These are phyloP conservation scores for Cucurbita maxima DNA, from an alignment of 306 rosid species.

Conservation along the genomic window DNA sequence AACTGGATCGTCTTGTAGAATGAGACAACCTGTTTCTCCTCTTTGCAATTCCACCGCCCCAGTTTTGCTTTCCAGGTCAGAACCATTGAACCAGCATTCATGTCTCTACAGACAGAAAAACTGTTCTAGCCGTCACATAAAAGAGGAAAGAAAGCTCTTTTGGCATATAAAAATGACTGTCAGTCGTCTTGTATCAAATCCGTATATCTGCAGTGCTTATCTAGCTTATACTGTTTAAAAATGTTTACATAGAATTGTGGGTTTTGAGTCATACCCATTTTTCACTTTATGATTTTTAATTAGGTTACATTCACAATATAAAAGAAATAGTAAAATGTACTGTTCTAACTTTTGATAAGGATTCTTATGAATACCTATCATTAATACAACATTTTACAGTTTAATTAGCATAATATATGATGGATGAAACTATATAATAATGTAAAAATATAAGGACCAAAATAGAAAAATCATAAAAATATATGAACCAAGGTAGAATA, in stretches of 20 bases:
- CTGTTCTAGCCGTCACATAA: not conserved
- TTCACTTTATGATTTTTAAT: no score
- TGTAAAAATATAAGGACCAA: no score
- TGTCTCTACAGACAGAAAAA: not conserved
- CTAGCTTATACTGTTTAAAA: not conserved
- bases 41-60: not conserved
- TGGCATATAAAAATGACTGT: not conserved
- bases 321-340: no score
- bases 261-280: not conserved
- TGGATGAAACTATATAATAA: no score
- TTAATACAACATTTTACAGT: no score
- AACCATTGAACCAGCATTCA: not conserved
- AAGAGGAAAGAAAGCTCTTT: not conserved
- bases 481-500: not conserved
- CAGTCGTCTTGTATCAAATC: not conserved
- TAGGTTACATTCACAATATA: not conserved
- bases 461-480: not conserved
- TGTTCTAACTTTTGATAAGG: not conserved
- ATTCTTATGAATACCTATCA: no score
- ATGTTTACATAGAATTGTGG: not conserved
- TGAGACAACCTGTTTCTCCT: not conserved
- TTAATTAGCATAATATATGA: no score
- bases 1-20: constrained; percentile 49
- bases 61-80: not conserved
- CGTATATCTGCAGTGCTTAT: not conserved